Evolutionary conservation across 2,329 filamentous ascomycete species (phyloP), one percentile per base, ranked within the genome.

Genomic region (Aaosphaeria pasadenensis): DNA sequence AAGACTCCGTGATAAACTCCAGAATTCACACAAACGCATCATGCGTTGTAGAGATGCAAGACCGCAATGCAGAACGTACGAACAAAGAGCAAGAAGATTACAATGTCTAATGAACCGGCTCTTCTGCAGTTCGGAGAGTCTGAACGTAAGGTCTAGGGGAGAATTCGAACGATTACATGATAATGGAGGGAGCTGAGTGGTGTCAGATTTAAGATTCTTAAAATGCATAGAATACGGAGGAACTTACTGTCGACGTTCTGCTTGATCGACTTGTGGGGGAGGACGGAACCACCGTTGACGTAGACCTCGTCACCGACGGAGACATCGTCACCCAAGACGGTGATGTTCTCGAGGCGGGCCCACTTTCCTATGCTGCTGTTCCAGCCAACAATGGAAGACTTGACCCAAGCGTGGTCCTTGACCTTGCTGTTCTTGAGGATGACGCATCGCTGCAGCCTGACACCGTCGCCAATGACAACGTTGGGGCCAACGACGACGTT

Each of bases 191-290:
- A 40, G 71, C 71, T 74, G 43, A 31, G 13, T 7, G 9, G 30
- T 9, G 49, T 64, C 55, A 63, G 58, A 30, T 44, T 5, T 24
- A 3, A 24, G 4, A 13, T 4, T 43, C 47, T 11, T 44, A 52
- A 39, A 33, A 13, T 44, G 11, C 5, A 30, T n/a, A 42, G 13
- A 30, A 6, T 41, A 17, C 11, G n/a, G 5, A 24, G n/a, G 38
- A n/a, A 48, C 67, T 66, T 64, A 70, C 64, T 67, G 51, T 99
- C 94, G 64, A 99, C 89, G 73, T 99, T 99, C 65, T 87, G 84
- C 83, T 97, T 97, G 82, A 99, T 97, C 72, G 87, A 94, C 87
- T 99, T 99, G 79, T 99, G 92, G 5, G 92, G 92, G 56, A 99
- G 79, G 54, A 99, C 87, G 63, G 89, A 95, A 65, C 91, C 91